A percentile compares a stretch with the other conserved stretches of the same genome.
Conservation (phyloP, 2,329 filamentous ascomycete genomes). For the Diplodia corticola region DNA sequence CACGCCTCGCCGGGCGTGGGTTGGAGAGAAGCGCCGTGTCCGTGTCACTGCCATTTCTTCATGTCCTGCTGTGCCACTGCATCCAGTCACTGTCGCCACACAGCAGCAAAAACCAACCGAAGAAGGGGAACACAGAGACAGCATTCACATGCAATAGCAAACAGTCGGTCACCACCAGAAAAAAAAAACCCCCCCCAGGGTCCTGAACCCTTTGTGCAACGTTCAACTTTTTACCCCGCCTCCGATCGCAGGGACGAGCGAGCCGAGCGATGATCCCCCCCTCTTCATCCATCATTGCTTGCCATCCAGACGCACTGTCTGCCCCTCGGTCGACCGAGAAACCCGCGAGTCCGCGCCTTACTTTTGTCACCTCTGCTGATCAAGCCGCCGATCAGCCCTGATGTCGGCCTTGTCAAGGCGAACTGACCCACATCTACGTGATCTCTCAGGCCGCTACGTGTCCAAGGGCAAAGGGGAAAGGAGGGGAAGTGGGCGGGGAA, state of each 20-base stretch:
- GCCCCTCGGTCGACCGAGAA: not conserved
- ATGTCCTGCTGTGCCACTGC: not conserved
- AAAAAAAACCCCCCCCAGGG: too few relatives aligned
- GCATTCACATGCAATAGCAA: not conserved
- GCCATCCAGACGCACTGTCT: not conserved
- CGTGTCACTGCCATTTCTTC: not conserved
- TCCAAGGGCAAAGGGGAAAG: not conserved
- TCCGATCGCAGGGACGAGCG: not conserved
- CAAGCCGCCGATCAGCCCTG: not conserved
- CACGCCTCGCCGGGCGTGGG: not conserved
- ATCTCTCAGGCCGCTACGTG: not conserved
- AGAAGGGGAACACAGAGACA: not conserved
- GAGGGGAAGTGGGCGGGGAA: not conserved
- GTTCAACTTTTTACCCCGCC: not conserved
- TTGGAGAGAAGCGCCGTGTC: not conserved
- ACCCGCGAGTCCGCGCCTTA: not conserved
- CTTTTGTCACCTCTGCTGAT: not conserved
- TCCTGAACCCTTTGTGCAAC: not conserved
- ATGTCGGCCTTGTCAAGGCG: not conserved
- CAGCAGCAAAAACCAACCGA: not conserved
- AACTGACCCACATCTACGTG: not conserved
- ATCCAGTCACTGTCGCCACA: not conserved
- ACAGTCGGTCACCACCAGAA: not conserved
- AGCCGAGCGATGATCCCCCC: not conserved
- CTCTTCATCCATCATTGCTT: not conserved